phyloP scores from a whole-genome alignment of 208 protist species.

The Tritrichomonas foetus region DNA sequence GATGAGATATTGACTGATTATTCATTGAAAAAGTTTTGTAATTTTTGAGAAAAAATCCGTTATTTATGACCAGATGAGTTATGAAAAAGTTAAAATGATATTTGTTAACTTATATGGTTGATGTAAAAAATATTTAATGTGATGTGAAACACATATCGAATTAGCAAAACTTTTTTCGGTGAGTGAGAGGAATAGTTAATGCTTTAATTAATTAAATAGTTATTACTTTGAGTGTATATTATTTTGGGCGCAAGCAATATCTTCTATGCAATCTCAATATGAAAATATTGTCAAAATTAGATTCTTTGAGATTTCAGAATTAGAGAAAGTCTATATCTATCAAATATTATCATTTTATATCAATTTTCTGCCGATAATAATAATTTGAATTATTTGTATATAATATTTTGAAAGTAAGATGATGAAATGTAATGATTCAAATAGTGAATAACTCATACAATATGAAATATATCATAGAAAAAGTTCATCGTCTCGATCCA shows the following conservation, averaged over 20 bases:
- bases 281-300: background rate
- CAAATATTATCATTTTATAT: too few relatives aligned
- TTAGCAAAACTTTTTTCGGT: background rate
- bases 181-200: background rate
- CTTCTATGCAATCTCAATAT: background rate
- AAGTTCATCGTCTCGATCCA: too few relatives aligned
- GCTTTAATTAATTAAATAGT: background rate
- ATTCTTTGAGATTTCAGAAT: background rate
- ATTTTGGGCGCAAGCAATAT: background rate
- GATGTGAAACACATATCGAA: background rate
- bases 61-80: background rate
- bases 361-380: too few relatives aligned
- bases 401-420: too few relatives aligned
- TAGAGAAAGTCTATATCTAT: too few relatives aligned
- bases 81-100: background rate
- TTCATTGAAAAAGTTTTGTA: background rate
- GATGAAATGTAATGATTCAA: too few relatives aligned
- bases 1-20: background rate
- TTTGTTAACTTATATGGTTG: background rate
- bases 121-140: background rate
- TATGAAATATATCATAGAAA: too few relatives aligned
- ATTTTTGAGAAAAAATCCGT: background rate
- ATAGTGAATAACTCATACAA: too few relatives aligned
- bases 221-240: background rate
- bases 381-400: too few relatives aligned